phyloP scores from a whole-genome alignment of 306 rosid genomes.

The Lathyrus tuberosus region DNA sequence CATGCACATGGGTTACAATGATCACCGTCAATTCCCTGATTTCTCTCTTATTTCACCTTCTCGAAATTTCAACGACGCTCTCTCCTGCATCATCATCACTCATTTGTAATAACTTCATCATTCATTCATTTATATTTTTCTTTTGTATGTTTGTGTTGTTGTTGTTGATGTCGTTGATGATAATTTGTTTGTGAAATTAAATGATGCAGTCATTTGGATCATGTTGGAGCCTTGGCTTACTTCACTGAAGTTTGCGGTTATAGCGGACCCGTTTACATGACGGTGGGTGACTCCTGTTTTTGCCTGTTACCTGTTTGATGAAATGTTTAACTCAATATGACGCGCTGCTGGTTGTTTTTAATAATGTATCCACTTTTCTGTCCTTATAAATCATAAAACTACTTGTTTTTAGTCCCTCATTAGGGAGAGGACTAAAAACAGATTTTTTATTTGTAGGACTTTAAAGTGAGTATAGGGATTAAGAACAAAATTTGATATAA shows the following conservation, averaged over 20 bases:
- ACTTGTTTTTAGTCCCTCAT: no score
- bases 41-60: conserved; percentile 61
- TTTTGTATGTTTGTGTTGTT: conserved; percentile 4
- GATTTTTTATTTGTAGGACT: no score
- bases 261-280: conserved; percentile 88
- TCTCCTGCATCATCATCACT: conserved; percentile 82
- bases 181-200: conserved; percentile 23
- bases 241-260: conserved; percentile 94
- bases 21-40: conserved; percentile 80
- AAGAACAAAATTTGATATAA: no score
- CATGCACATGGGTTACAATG: conserved; percentile 78
- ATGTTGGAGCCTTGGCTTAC: conserved; percentile 84
- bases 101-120: conserved; percentile 66
- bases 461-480: no score
- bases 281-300: conserved; percentile 63
- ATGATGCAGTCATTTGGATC: conserved; percentile 75
- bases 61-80: conserved; percentile 47
- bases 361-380: no score
- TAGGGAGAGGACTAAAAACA: no score
- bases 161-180: neutral
- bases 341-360: neutral
- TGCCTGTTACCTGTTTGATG: conserved; percentile 40
- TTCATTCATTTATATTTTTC: neutral
- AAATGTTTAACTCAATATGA: conserved; percentile 40
- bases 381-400: no score